Base-by-base conservation (phyloP, 805 yeast genomes). In the Metschnikowia similis region DNA sequence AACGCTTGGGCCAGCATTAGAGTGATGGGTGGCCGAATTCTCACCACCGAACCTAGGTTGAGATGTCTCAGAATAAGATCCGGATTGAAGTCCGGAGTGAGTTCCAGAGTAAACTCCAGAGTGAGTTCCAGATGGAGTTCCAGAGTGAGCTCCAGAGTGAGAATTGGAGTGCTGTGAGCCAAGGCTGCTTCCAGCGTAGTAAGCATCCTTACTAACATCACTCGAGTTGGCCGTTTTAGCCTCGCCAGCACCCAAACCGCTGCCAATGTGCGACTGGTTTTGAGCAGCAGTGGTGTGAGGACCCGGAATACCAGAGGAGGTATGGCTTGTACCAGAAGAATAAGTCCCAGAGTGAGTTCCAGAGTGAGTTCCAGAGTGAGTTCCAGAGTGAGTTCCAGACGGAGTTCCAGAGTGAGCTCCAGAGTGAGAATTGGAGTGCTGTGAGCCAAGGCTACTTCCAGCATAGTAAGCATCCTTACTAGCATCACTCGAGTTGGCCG, bases 181-280 rank as follows among this genome's bases (percentile, higher is more conserved):
- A 26, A 39, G 40, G 41, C 47, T 28, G 16, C 49, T 42, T 31
- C 64, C 65, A 21, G 58, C 56, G 17, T 48, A 37, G 48, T 48
- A 48, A 13, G 51, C 50, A 26, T 44, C 35, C 1, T 35, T 29
- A 29, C 17, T 28, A 14, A 9, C 14, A 10, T 28, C 47, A 8
- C 26, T 28, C 29, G 35, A 8, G 32, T 30, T 21, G 13, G 21
- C 5, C 21, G 21, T 21, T 21, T 21, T 50, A 16, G 46, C 45
- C 7, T 44, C 53, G 8, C 54, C 53, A 14, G 48, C 41, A 4
- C 66, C 66, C 21, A 62, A 14, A 14, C 63, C 66, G 21, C 65
- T 35, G 21, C 29, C 35, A 16, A n/a, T n/a, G 14, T 31, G 47
- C 6, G 34, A 9, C 9, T 28, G 9, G 32, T 13, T 13, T 7